These are phyloP conservation scores for Misopates orontium DNA, from an alignment of 257 asterid genomes.

Conservation along the genomic window DNA sequence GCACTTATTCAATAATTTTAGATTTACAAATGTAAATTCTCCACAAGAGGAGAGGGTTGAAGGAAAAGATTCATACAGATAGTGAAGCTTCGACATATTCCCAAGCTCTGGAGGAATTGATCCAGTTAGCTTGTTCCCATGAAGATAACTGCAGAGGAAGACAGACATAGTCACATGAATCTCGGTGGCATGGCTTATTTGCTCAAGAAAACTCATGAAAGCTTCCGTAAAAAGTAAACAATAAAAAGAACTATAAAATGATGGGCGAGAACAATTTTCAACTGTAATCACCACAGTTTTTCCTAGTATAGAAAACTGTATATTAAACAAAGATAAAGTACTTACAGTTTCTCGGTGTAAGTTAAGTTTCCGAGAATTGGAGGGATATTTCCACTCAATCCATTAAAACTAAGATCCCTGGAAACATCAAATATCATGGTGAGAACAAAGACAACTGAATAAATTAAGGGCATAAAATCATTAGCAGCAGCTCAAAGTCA, in stretches of 20 bases:
- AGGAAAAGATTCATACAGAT: constrained; percentile 47
- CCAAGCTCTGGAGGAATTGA: constrained; percentile 93
- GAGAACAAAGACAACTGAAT: too few relatives aligned
- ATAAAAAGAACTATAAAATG: too few relatives aligned
- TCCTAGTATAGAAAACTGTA: background rate
- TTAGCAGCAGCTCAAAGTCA: background rate
- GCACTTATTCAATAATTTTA: background rate
- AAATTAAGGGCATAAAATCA: background rate
- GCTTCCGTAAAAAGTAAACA: too few relatives aligned
- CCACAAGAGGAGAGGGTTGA: too few relatives aligned
- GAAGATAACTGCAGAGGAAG: constrained; percentile 65
- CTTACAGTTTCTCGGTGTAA: constrained; percentile 92
- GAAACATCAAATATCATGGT: background rate
- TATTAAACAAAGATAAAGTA: background rate
- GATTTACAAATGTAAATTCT: too few relatives aligned
- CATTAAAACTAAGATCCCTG: constrained; percentile 90
- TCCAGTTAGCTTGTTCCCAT: constrained; percentile 84
- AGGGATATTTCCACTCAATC: constrained; percentile 84
- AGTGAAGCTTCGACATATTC: constrained; percentile 94
- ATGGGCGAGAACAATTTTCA: too few relatives aligned
- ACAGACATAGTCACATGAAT: background rate
- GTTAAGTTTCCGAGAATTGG: constrained; percentile 90
- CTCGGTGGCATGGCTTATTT: background rate
- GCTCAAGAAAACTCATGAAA: background rate
- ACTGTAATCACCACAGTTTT: too few relatives aligned